Base-by-base conservation (phyloP, 2,329 filamentous ascomycete genomes). In the Xylaria sp. region DNA sequence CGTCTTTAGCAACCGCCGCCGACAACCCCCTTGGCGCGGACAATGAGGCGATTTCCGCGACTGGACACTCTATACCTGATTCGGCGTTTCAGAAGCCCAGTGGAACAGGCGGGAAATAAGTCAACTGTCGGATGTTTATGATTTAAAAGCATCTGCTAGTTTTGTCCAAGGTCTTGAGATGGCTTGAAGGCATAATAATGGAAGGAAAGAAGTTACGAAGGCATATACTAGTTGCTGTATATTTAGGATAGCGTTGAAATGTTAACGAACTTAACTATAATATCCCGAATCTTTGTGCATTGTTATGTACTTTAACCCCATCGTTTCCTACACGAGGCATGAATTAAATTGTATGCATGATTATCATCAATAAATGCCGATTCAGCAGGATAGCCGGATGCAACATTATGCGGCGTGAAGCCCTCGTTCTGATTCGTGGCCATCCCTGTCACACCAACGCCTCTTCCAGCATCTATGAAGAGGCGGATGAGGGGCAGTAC, bases 21-120 rank as follows among this genome's bases (percentile, higher is more conserved):
- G 69, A 71, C 21, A 72, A 72, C 50, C 66, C 67, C 5, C 42
- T 67, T 2, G 65, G 62, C 14, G 58, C 51, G 2, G 69, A 69
- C 31, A 60, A 68, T 28, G 61, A 71, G 4, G 69, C 67, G 33
- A 52, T 71, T 7, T 64, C 63, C 3, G 69, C 65, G 6, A 70
- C 61, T 19, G 68, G 70, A 31, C 64, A 69, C 42, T 53, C 65
- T 3, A 46, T 72, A 43, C 67, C 68, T 2, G 55, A 59, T 11
- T 51, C 68, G 2, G 52, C 60, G 17, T 62, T 56, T 17, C 37
- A 46, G 19, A 72, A 72, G 56, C 54, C 46, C 28, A 66, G 63
- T 14, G 59, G 63, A 17, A 63, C 47, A 38, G 70, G 70, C 23
- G 69, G 70, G 23, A 71, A 72, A 62, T 64, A 70, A 31, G 45